Base-by-base conservation (phyloP, 2,329 filamentous ascomycete species). In the Trichoderma pleuroti region DNA sequence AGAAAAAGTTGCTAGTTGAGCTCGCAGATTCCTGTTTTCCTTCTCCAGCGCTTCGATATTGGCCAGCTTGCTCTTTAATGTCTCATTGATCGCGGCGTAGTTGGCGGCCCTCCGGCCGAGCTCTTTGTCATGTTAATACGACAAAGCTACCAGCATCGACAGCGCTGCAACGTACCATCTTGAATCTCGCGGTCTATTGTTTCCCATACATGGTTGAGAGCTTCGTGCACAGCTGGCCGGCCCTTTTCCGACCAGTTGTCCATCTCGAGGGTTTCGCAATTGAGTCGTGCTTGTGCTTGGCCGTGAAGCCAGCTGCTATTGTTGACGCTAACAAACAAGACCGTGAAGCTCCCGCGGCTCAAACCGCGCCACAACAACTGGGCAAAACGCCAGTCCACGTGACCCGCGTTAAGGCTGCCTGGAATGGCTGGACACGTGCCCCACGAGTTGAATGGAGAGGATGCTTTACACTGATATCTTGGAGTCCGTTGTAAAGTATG, bases 21-120 rank as follows among this genome's bases (percentile, higher is more conserved):
- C 75, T 63, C 78, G 80, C 7, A 88, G 78, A 5, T 77, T 72
- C n/a, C 73, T 74, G 64, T 85, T 86, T 71, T 86, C 83, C 18
- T 80, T 74, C 68, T 84, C 80, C 30, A 87, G 74, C 1, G 73
- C 75, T 16, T 80, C 77, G 24, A 79, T 79, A 30, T 77, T 73
- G 18, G 76, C 77, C 12, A 63, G 42, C 4, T 71, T 64, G 21
- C 57, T 62, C n/a, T 72, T 28, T 11, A 69, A n/a, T 11, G 42
- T 30, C 6, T 71, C 56, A 11, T 66, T 63, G 56, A 63, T 32
- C n/a, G 49, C 42, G 30, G 57, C 59, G 26, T 49, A 32, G 24
- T 65, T 42, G 5, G n/a, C 34, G 34, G 64, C 26, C 57, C 64
- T 34, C 54, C 65, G 34, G 21, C 62, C 62, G 21, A 70, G 56